phyloP scores from a whole-genome alignment of 805 yeast genomes.

The Zygoascus biomembranicola region DNA sequence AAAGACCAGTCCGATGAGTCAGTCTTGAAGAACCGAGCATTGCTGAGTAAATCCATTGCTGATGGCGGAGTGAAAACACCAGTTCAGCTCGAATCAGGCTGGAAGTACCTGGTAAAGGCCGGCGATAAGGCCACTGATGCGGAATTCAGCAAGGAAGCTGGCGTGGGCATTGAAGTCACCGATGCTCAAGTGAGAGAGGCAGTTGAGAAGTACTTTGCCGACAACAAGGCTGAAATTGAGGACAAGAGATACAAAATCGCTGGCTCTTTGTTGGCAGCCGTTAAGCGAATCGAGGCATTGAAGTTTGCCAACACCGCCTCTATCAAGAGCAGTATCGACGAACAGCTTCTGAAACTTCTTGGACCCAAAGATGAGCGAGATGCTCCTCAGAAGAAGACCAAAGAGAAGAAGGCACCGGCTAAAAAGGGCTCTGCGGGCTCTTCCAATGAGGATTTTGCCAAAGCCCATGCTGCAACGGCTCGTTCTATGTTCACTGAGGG shows the following conservation, averaged over 20 bases:
- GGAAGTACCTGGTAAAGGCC: constrained; percentile 54
- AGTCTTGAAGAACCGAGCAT: constrained; percentile 38
- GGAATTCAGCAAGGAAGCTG: constrained; percentile 48
- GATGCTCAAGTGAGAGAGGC: constrained; percentile 53
- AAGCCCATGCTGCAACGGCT: constrained; percentile 11
- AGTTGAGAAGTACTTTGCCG: constrained; percentile 52
- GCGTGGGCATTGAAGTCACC: constrained; percentile 75
- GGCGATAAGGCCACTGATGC: constrained; percentile 32
- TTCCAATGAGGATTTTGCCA: constrained; percentile 5
- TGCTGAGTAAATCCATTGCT: constrained; percentile 53
- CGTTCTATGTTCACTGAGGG: constrained; percentile 92
- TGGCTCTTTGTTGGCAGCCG: constrained; percentile 67
- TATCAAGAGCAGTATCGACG: constrained; percentile 84
- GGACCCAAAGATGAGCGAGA: constrained; percentile 98
- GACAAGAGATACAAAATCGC: constrained; percentile 73
- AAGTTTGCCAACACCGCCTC: constrained; percentile 89
- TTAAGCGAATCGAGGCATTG: constrained; percentile 63
- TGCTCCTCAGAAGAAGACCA: constrained; percentile 64
- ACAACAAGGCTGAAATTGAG: constrained; percentile 50
- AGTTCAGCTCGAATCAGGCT: constrained; percentile 69
- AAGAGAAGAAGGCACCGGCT: constrained; percentile 19
- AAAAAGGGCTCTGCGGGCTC: constrained; percentile 5
- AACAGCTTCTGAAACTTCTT: constrained; percentile 54
- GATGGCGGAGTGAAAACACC: constrained; percentile 56
- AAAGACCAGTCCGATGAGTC: constrained; percentile 39